Conservation (phyloP, 73 alveolate species). For the Uronychia setigera region DNA sequence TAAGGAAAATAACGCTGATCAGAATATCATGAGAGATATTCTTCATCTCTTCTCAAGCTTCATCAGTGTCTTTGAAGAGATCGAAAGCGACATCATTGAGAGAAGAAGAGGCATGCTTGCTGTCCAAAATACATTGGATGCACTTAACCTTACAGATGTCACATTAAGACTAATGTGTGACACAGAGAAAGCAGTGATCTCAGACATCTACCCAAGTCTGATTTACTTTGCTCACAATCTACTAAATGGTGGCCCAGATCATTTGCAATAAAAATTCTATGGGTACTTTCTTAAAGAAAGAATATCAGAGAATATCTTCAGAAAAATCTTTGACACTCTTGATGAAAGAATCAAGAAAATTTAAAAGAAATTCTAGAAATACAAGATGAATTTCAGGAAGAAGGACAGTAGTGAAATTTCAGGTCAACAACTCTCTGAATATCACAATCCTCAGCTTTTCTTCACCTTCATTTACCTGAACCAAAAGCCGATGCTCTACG, state of each 20-base stretch:
- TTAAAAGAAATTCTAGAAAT: neutral
- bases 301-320: neutral
- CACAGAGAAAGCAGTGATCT: neutral
- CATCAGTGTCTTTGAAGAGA: neutral
- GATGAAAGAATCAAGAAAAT: neutral
- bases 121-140: neutral
- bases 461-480: neutral
- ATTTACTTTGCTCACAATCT: neutral
- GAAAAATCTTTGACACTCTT: neutral
- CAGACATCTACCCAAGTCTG: neutral
- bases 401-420: neutral
- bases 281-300: neutral
- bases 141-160: neutral
- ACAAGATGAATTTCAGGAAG: neutral
- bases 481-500: neutral
- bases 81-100: neutral
- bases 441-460: neutral
- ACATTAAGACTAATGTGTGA: neutral
- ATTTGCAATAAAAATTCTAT: neutral
- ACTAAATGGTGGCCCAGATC: neutral
- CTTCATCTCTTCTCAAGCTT: neutral
- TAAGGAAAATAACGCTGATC: neutral
- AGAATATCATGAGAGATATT: neutral
- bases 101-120: neutral
- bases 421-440: neutral